Evolutionary conservation across 371 early-diverging fungal species (phyloP).

Genomic region (Phascolomyces articulosus): DNA sequence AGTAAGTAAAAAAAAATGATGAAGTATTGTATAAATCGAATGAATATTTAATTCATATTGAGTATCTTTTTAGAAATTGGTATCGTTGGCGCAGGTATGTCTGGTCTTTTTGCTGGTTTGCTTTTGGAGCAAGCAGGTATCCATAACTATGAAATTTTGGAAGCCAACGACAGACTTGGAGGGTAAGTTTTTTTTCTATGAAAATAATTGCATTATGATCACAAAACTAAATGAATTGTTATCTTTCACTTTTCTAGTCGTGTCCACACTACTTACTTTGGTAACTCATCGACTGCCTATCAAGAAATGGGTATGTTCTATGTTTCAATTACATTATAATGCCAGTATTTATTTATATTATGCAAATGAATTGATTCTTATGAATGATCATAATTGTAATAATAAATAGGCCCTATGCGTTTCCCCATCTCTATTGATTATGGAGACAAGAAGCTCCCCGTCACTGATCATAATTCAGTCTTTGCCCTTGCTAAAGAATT

Average conservation of each 20-base stretch:
- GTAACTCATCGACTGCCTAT: constrained; percentile 20
- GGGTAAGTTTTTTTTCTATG: constrained; percentile 18
- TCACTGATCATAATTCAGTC: constrained; percentile 32
- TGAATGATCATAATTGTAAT: not conserved
- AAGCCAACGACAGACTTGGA: constrained; percentile 33
- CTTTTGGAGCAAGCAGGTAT: constrained; percentile 38
- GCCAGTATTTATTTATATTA: too few species aligned
- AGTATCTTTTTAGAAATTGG: constrained; percentile 28
- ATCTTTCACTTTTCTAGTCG: constrained; percentile 16
- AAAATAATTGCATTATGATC: too few species aligned
- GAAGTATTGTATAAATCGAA: too few species aligned
- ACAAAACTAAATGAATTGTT: too few species aligned
- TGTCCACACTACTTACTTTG: constrained; percentile 35
- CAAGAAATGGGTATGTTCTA: constrained; percentile 33
- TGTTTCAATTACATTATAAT: too few species aligned
- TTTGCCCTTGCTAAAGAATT: constrained; percentile 33
- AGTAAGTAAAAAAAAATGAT: constrained; percentile 5
- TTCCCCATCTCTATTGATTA: constrained; percentile 23
- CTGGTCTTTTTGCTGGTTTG: constrained; percentile 33
- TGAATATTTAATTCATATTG: too few species aligned
- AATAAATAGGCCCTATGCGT: constrained; percentile 25
- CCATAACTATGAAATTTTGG: constrained; percentile 35
- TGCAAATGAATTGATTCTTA: too few species aligned
- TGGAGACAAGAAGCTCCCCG: constrained; percentile 28
- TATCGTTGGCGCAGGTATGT: constrained; percentile 40